Conservation (phyloP, 2,329 filamentous ascomycete species). For the Penicillium hesseltinei region DNA sequence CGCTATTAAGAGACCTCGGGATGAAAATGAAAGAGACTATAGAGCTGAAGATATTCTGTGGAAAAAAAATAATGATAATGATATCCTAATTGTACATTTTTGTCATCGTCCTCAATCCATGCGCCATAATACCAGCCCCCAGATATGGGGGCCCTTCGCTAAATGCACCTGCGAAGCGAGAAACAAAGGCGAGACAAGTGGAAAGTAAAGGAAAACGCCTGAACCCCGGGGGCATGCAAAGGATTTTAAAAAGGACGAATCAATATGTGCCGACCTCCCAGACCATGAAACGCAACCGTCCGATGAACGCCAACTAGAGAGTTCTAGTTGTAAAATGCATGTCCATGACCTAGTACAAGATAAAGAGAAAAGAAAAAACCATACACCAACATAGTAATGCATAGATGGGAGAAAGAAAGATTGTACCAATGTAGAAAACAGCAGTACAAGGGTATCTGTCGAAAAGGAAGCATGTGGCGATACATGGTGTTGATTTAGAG, state of each 20-base stretch:
- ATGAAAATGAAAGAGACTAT: neutral
- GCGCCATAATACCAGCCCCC: neutral
- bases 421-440: neutral
- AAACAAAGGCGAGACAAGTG: neutral
- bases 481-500: neutral
- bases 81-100: slow-evolving; percentile 8
- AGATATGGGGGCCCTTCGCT: neutral
- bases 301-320: slow-evolving; percentile 10
- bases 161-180: slow-evolving; percentile 4
- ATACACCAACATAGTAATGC: slow-evolving; percentile 5
- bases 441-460: slow-evolving; percentile 1
- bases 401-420: neutral
- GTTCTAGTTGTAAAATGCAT: slow-evolving; percentile 7
- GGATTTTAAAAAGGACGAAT: neutral
- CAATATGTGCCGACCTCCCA: slow-evolving; percentile 3
- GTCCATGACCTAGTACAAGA: slow-evolving; percentile 4
- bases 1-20: neutral
- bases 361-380: slow-evolving; percentile 1
- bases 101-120: neutral
- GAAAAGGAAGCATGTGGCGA: slow-evolving; percentile 1
- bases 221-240: slow-evolving; percentile 4
- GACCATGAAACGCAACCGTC: slow-evolving; percentile 4
- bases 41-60: neutral
- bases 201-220: slow-evolving; percentile 3
- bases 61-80: neutral